Percentiles rank a stretch among this genome's conserved stretches.
Conservation (phyloP, 2,329 filamentous ascomycete genomes). For the Ophiostoma sp. region DNA sequence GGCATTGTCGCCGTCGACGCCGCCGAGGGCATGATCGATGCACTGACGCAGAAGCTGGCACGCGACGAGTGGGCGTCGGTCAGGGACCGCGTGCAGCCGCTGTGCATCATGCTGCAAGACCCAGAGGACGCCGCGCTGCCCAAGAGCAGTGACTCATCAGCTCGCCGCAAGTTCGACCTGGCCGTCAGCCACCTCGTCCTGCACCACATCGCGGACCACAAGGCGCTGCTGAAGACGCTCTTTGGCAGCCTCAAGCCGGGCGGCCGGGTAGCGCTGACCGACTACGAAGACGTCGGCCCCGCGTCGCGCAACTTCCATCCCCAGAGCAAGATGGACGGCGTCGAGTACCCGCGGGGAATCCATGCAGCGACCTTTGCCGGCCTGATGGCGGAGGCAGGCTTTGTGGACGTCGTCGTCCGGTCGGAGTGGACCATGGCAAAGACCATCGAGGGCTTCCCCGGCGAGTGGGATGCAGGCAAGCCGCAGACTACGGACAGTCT, state of each 20-base stretch:
- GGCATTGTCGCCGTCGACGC: conserved; percentile 50
- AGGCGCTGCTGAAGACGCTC: conserved; percentile 41
- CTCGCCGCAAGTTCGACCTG: conserved; percentile 44
- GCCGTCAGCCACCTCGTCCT: conserved; percentile 50
- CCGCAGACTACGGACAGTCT: conserved; percentile 29
- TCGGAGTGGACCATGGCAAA: conserved; percentile 48
- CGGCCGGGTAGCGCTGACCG: conserved; percentile 49
- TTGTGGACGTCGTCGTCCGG: conserved; percentile 44
- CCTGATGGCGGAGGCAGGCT: conserved; percentile 45
- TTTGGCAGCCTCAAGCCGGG: conserved; percentile 44
- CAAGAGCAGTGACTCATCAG: conserved; percentile 13
- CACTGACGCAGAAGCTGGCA: conserved; percentile 43
- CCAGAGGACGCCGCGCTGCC: conserved; percentile 44
- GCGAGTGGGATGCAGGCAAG: conserved; percentile 38
- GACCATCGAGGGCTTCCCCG: conserved; percentile 43
- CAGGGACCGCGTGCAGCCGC: conserved; percentile 36
- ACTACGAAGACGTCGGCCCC: conserved; percentile 53
- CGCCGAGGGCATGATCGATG: conserved; percentile 50
- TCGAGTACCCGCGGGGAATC: conserved; percentile 49
- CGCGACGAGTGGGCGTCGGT: conserved; percentile 37
- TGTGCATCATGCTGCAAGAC: conserved; percentile 45
- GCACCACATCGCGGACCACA: conserved; percentile 49
- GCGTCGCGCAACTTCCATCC: conserved; percentile 50
- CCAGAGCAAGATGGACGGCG: conserved; percentile 46
- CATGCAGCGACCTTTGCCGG: conserved; percentile 37